Evolutionary conservation across 306 rosid genomes (phyloP).

Genomic region (Biancaea sappan): DNA sequence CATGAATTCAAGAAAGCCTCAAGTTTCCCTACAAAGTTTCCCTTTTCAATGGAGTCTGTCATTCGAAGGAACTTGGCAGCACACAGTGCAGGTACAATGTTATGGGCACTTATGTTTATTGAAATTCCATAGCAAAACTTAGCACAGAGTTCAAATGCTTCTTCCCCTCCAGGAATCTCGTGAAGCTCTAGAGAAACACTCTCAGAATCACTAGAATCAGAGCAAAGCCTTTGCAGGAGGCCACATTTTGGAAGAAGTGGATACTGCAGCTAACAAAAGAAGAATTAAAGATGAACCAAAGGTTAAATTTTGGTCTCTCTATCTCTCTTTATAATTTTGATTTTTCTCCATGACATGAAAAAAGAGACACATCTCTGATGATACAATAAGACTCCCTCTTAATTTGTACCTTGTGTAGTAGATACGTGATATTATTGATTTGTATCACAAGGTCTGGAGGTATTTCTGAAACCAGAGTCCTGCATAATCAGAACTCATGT

Average conservation of each 20-base stretch:
- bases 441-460: constrained; percentile 68
- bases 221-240: constrained; percentile 75
- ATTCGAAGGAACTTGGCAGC: constrained; percentile 86
- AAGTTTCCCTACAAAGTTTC: constrained; percentile 76
- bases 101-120: constrained; percentile 83
- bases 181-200: constrained; percentile 65
- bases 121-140: constrained; percentile 92
- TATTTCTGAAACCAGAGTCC: constrained; percentile 71
- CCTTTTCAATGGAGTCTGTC: constrained; percentile 73
- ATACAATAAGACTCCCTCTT: neutral
- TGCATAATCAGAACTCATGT: constrained; percentile 45
- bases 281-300: constrained; percentile 42
- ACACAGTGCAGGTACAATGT: constrained; percentile 70
- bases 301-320: constrained; percentile 1
- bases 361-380: neutral
- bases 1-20: constrained; percentile 87
- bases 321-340: neutral
- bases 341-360: neutral
- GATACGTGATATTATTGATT: constrained; percentile 63
- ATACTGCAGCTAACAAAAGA: constrained; percentile 66
- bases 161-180: constrained; percentile 86
- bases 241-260: constrained; percentile 78
- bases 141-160: constrained; percentile 84
- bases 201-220: constrained; percentile 52
- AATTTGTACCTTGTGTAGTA: constrained; percentile 76